Evolutionary conservation across 768 basidiomycete species (phyloP), one percentile per base, ranked within the genome.

Genomic region (Phlebiopsis gigantea): DNA sequence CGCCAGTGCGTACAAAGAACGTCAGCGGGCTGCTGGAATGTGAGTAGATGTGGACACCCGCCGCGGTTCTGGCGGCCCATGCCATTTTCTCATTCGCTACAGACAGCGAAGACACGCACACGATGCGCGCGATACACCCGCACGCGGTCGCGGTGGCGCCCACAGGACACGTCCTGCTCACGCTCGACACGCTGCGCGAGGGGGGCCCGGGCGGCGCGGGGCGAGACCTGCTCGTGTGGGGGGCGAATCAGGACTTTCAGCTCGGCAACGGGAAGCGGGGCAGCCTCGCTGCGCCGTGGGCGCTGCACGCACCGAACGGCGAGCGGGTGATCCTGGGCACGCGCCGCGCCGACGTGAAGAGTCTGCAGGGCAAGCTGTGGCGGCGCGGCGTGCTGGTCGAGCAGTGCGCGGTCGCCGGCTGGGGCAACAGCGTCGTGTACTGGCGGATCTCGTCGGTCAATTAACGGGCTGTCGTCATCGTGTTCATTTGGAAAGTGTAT

Each of bases 21-120:
- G 77, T 96, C 56, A 93, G 90, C 65, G 90, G 91, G 10, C 73
- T 96, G 24, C 72, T 79, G n/a, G 92, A 95, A 78, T 96, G 91
- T 92, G 65, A 73, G 88, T 66, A 29, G n/a, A 25, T 30, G n/a
- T 53, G n/a, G 29, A 17, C 46, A 29, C 19, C 30, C 21, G n/a
- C 28, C 26, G 17, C 41, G 17, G 22, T 28, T 25, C 22, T 25
- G 29, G 19, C 17, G 17, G 57, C 21, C 12, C 12, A 39, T 39
- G 17, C 44, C 47, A n/a, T 48, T 24, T 46, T 14, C 26, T 48
- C 47, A 48, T 30, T 9, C 25, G 21, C 24, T 46, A 53, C 68
- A 93, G 91, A 83, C 63, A 83, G 84, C 68, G 91, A 93, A 57
- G 68, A 71, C 22, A 75, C 74, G 12, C 72, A 79, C 55, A 72